Conservation (phyloP, 306 rosid species). For the Quercus agrifolia region DNA sequence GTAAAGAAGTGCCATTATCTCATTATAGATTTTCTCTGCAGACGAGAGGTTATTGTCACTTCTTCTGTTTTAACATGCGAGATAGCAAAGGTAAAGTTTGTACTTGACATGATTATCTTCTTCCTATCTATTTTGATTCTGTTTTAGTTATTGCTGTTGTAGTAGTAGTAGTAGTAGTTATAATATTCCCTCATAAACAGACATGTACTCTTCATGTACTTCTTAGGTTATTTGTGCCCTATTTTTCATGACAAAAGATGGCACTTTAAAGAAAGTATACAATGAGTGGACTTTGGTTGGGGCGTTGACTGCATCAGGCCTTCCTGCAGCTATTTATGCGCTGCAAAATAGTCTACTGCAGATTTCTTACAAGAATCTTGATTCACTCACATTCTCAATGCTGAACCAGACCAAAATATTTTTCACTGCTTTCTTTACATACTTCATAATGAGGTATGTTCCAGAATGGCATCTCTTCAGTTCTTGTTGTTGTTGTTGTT, state of each 20-base stretch:
- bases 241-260: conserved; percentile 76
- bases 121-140: not conserved
- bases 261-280: conserved; percentile 56
- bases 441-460: conserved; percentile 69
- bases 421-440: conserved; percentile 88
- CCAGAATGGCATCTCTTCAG: conserved; percentile 1
- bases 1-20: conserved; percentile 16
- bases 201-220: conserved; percentile 17
- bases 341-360: conserved; percentile 96
- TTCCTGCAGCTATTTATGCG: conserved; percentile 94
- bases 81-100: conserved; percentile 64
- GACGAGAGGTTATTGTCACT: conserved; percentile 90
- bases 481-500: not conserved
- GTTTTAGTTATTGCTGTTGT: not conserved
- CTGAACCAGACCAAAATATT: conserved; percentile 91
- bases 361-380: conserved; percentile 91
- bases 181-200: conserved; percentile 5
- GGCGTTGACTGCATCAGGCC: conserved; percentile 92
- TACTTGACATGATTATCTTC: conserved; percentile 12
- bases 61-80: conserved; percentile 89
- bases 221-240: conserved; percentile 68
- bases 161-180: not conserved
- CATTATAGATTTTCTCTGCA: conserved; percentile 27
- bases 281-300: conserved; percentile 82
- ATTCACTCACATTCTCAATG: conserved; percentile 94